Evolutionary conservation across 2,329 filamentous ascomycete species (phyloP).

Genomic region (Pseudogymnoascus sp.): DNA sequence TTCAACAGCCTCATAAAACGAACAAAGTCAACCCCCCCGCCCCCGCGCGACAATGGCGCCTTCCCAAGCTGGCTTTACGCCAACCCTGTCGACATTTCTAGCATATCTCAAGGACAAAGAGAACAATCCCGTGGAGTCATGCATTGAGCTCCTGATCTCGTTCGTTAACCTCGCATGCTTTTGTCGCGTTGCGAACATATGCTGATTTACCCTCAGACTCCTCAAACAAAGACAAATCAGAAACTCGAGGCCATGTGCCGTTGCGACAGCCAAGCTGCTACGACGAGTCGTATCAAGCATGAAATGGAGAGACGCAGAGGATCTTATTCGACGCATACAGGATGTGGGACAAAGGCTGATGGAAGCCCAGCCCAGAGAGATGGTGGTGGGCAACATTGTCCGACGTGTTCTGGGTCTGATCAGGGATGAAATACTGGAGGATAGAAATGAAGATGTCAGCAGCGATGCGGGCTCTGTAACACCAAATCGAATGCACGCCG

Average conservation of each 20-base stretch:
- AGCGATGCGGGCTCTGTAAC: conserved; percentile 25
- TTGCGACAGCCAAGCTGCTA: conserved; percentile 84
- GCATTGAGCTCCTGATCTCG: conserved; percentile 79
- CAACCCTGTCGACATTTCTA: conserved; percentile 70
- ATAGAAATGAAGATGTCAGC: conserved; percentile 52
- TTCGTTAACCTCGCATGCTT: conserved; percentile 32
- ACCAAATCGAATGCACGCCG: conserved; percentile 20
- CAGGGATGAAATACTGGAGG: conserved; percentile 81
- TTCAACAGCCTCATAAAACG: neutral
- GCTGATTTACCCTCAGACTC: conserved; percentile 41
- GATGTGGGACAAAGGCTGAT: conserved; percentile 71
- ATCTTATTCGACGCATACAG: conserved; percentile 73
- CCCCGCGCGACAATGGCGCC: conserved; percentile 42
- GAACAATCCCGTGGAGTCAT: conserved; percentile 63
- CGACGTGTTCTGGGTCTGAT: conserved; percentile 84
- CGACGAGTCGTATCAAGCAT: conserved; percentile 78
- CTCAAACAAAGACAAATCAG: conserved; percentile 87
- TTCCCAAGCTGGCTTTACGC: conserved; percentile 47
- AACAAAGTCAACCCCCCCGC: neutral
- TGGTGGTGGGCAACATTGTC: conserved; percentile 91
- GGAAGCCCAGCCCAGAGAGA: conserved; percentile 79
- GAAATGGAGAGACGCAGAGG: conserved; percentile 68
- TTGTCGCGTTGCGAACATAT: conserved; percentile 13
- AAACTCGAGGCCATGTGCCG: conserved; percentile 79
- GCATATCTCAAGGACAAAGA: conserved; percentile 64